Percentiles rank a stretch among this genome's conserved stretches.
These are phyloP conservation scores for Didymella keratinophila DNA, from an alignment of 2,329 filamentous ascomycete genomes.

Conservation along the genomic window DNA sequence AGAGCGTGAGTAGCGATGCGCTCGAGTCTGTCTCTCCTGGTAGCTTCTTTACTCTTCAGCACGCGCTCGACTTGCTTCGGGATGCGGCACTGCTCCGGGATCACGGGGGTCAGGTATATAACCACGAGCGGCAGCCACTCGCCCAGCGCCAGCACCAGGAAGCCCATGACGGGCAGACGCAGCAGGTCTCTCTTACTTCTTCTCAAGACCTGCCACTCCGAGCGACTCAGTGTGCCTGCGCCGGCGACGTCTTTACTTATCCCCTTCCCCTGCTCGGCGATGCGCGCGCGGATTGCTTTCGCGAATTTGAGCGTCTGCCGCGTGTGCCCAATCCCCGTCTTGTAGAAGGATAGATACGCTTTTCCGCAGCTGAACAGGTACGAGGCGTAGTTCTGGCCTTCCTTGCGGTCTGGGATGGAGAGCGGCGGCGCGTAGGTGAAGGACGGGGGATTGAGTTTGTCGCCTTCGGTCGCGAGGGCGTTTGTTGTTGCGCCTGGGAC, in stretches of 20 bases:
- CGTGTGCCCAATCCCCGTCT: slow-evolving; percentile 78
- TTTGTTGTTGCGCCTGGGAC: not conserved
- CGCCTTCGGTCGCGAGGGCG: slow-evolving; percentile 22
- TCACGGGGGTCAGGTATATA: slow-evolving; percentile 72
- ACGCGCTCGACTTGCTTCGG: slow-evolving; percentile 75
- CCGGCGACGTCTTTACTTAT: slow-evolving; percentile 2
- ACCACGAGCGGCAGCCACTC: slow-evolving; percentile 87
- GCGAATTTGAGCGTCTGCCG: slow-evolving; percentile 67
- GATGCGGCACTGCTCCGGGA: slow-evolving; percentile 84
- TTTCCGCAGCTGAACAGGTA: slow-evolving; percentile 72
- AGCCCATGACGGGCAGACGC: slow-evolving; percentile 79
- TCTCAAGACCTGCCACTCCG: slow-evolving; percentile 73
- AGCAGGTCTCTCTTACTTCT: slow-evolving; percentile 75
- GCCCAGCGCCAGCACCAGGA: slow-evolving; percentile 79
- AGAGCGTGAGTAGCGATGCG: slow-evolving; percentile 29
- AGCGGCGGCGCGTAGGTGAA: slow-evolving; percentile 77
- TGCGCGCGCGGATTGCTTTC: slow-evolving; percentile 54
- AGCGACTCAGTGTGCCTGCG: slow-evolving; percentile 61
- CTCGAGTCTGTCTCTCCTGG: slow-evolving; percentile 51
- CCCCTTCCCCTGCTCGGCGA: slow-evolving; percentile 9
- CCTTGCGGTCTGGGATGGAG: slow-evolving; percentile 64
- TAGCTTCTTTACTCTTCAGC: slow-evolving; percentile 62
- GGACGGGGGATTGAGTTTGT: slow-evolving; percentile 71
- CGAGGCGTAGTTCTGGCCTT: slow-evolving; percentile 55
- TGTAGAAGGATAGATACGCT: slow-evolving; percentile 86